These are phyloP conservation scores for Eimeria falciformis DNA, from an alignment of 169 alveolate genomes.

Conservation along the genomic window DNA sequence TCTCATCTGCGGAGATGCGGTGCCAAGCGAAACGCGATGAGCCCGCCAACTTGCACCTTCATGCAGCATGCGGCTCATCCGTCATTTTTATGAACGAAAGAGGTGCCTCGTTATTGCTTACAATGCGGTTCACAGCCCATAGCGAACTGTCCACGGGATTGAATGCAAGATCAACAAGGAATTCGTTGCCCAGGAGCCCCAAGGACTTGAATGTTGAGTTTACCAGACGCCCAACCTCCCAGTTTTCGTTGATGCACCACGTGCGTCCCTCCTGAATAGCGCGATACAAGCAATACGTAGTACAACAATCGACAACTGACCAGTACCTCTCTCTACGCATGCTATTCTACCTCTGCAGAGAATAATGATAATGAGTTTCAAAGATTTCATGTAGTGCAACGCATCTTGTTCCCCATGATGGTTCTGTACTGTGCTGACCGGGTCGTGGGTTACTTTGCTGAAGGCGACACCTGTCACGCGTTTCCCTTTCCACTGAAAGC, in stretches of 20 bases:
- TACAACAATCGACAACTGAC: no score
- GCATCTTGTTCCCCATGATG: neutral
- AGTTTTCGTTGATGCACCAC: slow-evolving; percentile 46
- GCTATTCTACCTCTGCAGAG: no score
- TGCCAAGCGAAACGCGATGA: no score
- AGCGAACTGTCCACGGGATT: slow-evolving; percentile 20
- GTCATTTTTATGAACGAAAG: no score
- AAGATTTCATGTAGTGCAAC: no score
- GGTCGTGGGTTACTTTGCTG: slow-evolving; percentile 6
- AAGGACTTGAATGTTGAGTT: neutral
- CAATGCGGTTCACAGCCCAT: slow-evolving; percentile 59
- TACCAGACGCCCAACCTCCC: slow-evolving; percentile 30
- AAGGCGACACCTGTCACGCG: neutral
- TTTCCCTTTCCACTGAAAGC: slow-evolving; percentile 36
- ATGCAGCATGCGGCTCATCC: no score
- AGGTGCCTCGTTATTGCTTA: no score
- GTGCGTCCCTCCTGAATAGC: slow-evolving; percentile 39
- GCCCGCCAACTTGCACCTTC: no score
- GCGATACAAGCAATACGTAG: neutral
- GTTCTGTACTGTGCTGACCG: neutral
- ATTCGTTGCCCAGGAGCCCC: slow-evolving; percentile 45
- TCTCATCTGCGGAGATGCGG: no score
- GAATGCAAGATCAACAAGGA: slow-evolving; percentile 32
- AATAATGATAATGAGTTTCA: no score
- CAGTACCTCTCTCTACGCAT: no score